Evolutionary conservation across 73 alveolate genomes (phyloP).

Genomic region (Tetrahymena thermophila): DNA sequence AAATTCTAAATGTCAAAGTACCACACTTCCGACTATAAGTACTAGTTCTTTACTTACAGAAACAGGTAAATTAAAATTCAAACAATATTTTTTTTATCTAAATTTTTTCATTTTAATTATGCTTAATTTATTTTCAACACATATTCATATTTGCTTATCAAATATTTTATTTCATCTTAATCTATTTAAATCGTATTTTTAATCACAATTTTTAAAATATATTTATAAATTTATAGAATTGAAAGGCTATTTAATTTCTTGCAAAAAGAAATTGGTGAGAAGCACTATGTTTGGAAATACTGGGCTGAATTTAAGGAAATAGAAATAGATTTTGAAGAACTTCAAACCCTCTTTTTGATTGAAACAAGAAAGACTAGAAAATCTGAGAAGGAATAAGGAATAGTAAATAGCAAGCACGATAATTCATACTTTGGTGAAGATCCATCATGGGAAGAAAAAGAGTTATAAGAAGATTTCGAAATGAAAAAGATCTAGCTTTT

Average conservation of each 20-base stretch:
- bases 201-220: background rate
- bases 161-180: no score
- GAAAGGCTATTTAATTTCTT: constrained; percentile 18
- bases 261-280: constrained; percentile 24
- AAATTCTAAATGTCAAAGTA: constrained; percentile 1
- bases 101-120: background rate
- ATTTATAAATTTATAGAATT: constrained; percentile 3
- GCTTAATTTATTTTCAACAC: no score
- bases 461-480: background rate
- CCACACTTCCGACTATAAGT: constrained; percentile 4
- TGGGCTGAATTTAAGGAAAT: constrained; percentile 20
- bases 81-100: background rate
- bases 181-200: no score
- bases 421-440: background rate
- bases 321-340: constrained; percentile 8
- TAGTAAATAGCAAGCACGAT: background rate
- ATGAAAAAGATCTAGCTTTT: background rate
- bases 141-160: no score
- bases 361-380: background rate
- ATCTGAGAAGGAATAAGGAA: background rate
- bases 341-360: background rate
- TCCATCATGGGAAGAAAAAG: background rate
- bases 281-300: constrained; percentile 36
- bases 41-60: background rate
- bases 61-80: background rate